These are phyloP conservation scores for Rutstroemia sp. DNA, from an alignment of 2,329 filamentous ascomycete genomes.

Conservation along the genomic window DNA sequence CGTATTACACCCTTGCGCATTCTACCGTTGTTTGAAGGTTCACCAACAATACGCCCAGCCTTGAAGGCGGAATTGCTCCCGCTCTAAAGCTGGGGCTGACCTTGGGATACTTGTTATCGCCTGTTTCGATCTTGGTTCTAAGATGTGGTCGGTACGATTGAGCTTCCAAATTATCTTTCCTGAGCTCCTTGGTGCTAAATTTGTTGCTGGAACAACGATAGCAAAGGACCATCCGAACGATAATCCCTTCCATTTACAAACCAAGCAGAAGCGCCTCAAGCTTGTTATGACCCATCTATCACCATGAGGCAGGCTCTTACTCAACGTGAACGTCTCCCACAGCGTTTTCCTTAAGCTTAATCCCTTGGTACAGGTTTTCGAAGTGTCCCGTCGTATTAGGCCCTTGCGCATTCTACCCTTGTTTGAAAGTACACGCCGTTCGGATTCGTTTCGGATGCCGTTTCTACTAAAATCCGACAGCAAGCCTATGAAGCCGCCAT, in stretches of 20 bases:
- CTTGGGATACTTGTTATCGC: constrained; percentile 20
- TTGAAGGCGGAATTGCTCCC: constrained; percentile 14
- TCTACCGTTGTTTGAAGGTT: no score
- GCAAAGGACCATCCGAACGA: constrained; percentile 34
- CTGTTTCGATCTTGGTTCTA: constrained; percentile 32
- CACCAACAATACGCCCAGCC: no score
- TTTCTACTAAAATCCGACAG: no score
- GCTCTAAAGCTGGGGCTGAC: constrained; percentile 34
- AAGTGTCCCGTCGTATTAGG: background rate
- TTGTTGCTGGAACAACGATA: constrained; percentile 43
- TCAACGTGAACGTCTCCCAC: constrained; percentile 57
- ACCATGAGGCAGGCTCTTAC: constrained; percentile 46
- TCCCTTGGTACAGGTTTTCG: constrained; percentile 33
- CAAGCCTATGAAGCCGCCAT: no score
- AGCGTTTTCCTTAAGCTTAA: constrained; percentile 46
- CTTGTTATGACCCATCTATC: constrained; percentile 46
- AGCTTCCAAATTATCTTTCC: constrained; percentile 43
- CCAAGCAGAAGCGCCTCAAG: constrained; percentile 44
- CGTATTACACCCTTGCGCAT: no score
- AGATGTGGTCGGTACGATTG: constrained; percentile 36
- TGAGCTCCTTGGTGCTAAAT: constrained; percentile 38
- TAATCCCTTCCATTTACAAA: constrained; percentile 39
- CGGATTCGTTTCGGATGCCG: no score
- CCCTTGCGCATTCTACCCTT: no score
- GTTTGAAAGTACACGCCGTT: no score